Evolutionary conservation across 139 green algal genomes (phyloP).

Genomic region (Chlamydomonas sp.): DNA sequence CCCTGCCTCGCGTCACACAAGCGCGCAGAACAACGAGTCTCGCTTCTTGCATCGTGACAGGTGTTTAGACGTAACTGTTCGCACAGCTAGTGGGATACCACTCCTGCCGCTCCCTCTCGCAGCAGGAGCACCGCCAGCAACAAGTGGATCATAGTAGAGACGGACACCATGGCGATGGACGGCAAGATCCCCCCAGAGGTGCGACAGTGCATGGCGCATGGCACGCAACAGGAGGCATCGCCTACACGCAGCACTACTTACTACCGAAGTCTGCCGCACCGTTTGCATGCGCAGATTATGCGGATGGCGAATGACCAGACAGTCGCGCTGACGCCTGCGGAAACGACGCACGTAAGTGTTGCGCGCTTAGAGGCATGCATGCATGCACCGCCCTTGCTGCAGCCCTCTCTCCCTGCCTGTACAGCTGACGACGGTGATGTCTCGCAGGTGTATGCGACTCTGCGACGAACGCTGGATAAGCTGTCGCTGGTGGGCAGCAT

Average conservation of each 20-base stretch:
- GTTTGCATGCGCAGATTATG: not conserved
- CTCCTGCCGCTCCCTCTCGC: no score
- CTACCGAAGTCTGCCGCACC: not conserved
- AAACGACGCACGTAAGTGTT: conserved; percentile 1
- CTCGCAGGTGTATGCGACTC: conserved; percentile 47
- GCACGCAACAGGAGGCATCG: not conserved
- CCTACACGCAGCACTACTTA: not conserved
- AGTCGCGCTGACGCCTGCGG: not conserved
- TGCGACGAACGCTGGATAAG: conserved; percentile 50
- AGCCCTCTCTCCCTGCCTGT: not conserved
- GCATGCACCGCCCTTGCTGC: not conserved
- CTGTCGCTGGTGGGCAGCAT: conserved; percentile 50
- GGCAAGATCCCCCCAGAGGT: conserved; percentile 14
- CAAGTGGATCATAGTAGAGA: no score
- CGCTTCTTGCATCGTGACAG: no score
- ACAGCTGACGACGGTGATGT: not conserved
- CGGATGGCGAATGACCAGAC: not conserved
- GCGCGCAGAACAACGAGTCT: no score
- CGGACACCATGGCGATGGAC: conserved; percentile 7
- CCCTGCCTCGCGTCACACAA: no score
- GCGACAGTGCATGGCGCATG: not conserved
- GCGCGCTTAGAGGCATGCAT: not conserved
- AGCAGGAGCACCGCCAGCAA: no score
- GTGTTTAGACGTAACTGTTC: no score
- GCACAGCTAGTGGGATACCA: no score